Percentiles rank a stretch among this genome's conserved stretches.
Evolutionary conservation across 306 rosid genomes (phyloP).

Genomic region (Sicyos edulis): DNA sequence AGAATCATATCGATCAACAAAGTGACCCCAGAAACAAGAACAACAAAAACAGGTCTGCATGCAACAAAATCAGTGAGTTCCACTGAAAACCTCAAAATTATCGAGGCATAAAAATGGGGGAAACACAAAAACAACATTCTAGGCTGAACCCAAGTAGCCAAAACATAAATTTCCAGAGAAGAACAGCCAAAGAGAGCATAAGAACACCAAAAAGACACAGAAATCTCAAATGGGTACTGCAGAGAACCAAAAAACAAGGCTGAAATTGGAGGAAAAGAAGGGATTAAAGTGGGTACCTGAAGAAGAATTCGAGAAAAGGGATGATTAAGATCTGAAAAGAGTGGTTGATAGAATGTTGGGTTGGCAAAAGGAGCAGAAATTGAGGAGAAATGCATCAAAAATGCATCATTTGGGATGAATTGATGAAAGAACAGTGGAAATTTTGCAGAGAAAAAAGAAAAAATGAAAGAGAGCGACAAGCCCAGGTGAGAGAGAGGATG

Average conservation of each 20-base stretch:
- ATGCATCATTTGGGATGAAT: not conserved
- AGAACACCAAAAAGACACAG: not conserved
- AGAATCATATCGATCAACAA: not conserved
- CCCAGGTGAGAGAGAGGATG: not conserved
- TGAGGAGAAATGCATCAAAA: not conserved
- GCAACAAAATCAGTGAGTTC: conserved; percentile 36
- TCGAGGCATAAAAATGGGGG: not conserved
- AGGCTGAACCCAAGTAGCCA: not conserved
- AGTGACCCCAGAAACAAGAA: not conserved
- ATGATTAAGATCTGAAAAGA: conserved; percentile 15
- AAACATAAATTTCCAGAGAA: not conserved
- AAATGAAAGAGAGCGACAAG: not conserved
- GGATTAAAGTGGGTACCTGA: conserved; percentile 21
- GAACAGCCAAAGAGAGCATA: not conserved
- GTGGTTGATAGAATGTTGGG: not conserved
- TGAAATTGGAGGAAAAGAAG: not conserved
- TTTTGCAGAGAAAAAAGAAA: conserved; percentile 16
- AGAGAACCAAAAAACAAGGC: not conserved
- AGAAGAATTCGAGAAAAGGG: not conserved
- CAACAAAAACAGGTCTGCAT: conserved; percentile 36
- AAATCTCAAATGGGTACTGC: conserved; percentile 10
- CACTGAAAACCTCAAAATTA: no score
- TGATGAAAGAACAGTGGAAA: not conserved
- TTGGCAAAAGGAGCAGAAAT: conserved; percentile 1
- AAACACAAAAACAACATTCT: conserved; percentile 7